Conservation (phyloP, 306 rosid genomes). For the Lathyrus aphaca region DNA sequence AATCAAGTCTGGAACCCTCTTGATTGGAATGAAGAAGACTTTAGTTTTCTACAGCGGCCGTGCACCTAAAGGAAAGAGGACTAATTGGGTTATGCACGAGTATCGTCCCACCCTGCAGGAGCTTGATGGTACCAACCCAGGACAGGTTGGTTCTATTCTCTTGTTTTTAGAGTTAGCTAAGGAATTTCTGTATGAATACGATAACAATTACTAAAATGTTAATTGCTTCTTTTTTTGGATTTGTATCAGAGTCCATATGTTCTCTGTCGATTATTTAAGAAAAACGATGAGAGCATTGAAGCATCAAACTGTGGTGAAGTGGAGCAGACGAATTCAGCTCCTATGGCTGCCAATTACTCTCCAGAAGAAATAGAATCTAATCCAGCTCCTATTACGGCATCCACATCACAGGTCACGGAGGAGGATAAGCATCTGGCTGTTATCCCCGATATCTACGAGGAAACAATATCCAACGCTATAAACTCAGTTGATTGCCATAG, state of each 20-base stretch:
- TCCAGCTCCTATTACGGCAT: constrained; percentile 44
- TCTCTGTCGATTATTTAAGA: constrained; percentile 85
- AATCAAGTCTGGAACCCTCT: constrained; percentile 65
- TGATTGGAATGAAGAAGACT: constrained; percentile 98
- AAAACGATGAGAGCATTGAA: constrained; percentile 71
- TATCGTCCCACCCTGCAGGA: constrained; percentile 82
- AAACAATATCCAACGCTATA: constrained; percentile 50
- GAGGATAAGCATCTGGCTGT: constrained; percentile 40
- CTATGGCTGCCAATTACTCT: constrained; percentile 51
- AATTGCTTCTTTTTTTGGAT: constrained; percentile 32
- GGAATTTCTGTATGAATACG: constrained; percentile 14
- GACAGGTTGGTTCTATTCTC: constrained; percentile 64
- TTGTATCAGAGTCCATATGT: constrained; percentile 76
- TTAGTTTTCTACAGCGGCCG: constrained; percentile 90
- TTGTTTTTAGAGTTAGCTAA: not conserved
- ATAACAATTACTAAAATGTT: not conserved
- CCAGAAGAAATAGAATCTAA: constrained; percentile 60
- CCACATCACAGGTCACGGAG: constrained; percentile 51
- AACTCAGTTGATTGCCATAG: constrained; percentile 42
- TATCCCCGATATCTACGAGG: constrained; percentile 48
- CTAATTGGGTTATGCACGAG: constrained; percentile 98
- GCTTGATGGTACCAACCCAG: constrained; percentile 95
- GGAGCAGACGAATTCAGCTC: constrained; percentile 56
- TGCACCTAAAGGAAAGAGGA: constrained; percentile 89
- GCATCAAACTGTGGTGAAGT: constrained; percentile 55